phyloP scores from a whole-genome alignment of 2,329 filamentous ascomycete species.

The Ploettnerulaceae sp. region DNA sequence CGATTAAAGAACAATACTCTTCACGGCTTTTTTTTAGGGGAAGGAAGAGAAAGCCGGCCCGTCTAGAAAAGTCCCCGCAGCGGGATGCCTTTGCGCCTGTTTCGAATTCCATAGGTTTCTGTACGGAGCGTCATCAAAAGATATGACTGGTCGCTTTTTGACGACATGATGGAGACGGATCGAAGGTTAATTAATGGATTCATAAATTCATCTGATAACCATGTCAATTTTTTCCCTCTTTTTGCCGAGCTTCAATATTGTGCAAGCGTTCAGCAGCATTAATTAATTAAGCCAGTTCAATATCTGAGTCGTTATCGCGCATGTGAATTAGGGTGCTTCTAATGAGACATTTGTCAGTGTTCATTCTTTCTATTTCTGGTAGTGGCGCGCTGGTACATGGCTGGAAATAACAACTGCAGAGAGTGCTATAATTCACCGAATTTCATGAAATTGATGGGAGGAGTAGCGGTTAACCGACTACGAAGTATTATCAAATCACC shows the following conservation, averaged over 20 bases:
- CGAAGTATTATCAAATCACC: too few relatives aligned
- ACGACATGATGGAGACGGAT: background rate
- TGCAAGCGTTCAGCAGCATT: background rate
- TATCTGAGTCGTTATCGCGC: background rate
- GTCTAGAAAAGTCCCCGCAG: too few relatives aligned
- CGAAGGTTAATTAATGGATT: background rate
- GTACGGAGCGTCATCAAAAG: too few relatives aligned
- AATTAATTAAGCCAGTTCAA: slow-evolving; percentile 2
- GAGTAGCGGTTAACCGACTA: slow-evolving; percentile 1
- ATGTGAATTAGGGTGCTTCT: background rate
- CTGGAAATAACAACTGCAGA: background rate
- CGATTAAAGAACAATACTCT: too few relatives aligned
- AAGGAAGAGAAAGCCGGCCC: too few relatives aligned
- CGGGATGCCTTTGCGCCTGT: too few relatives aligned
- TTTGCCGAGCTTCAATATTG: background rate
- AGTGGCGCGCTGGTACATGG: background rate
- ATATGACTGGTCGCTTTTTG: too few relatives aligned
- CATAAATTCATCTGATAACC: background rate
- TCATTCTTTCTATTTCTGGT: slow-evolving; percentile 7
- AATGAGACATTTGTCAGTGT: background rate
- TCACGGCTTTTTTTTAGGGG: too few relatives aligned
- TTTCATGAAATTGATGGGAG: slow-evolving; percentile 1
- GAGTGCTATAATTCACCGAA: slow-evolving; percentile 2
- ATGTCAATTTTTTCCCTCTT: background rate
- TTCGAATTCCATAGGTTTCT: too few relatives aligned